These are phyloP conservation scores for Ocimum tenuiflorum DNA, from an alignment of 257 asterid genomes.

Conservation along the genomic window DNA sequence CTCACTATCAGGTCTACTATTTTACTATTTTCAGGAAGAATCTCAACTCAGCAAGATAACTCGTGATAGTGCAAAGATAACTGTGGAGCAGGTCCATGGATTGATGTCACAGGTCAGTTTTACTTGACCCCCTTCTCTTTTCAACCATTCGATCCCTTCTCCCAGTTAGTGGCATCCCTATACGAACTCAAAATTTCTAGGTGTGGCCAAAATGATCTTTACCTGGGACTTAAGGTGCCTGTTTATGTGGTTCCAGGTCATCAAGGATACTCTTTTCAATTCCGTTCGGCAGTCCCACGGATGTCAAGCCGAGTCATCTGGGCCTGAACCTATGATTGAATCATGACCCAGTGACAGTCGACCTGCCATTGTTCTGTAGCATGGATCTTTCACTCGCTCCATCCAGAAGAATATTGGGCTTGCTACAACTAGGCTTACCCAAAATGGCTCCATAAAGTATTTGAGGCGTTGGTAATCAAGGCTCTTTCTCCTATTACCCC, in stretches of 20 bases:
- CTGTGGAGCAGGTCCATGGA: conserved; percentile 98
- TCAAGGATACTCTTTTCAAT: conserved; percentile 89
- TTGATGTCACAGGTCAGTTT: conserved; percentile 89
- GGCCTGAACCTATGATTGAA: conserved; percentile 91
- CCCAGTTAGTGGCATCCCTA: neutral
- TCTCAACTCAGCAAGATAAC: conserved; percentile 89
- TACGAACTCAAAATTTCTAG: neutral
- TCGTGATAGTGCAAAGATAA: conserved; percentile 88
- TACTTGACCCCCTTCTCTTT: neutral
- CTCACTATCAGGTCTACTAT: neutral
- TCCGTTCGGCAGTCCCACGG: conserved; percentile 60
- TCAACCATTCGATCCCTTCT: neutral
- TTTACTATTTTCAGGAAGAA: conserved; percentile 61
- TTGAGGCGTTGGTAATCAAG: neutral
- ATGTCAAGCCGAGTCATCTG: conserved; percentile 49
- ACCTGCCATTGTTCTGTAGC: neutral
- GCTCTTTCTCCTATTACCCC: neutral
- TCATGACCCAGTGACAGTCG: conserved; percentile 30
- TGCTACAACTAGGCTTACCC: neutral
- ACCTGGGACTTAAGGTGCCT: neutral
- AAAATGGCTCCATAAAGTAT: too few species aligned
- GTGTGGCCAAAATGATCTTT: neutral
- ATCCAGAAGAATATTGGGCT: neutral
- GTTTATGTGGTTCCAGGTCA: conserved; percentile 44
- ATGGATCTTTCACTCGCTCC: neutral